Percentiles rank a stretch among this genome's conserved stretches.
These are phyloP conservation scores for Colletotrichum noveboracense DNA, from an alignment of 2,329 filamentous ascomycete species.

Conservation along the genomic window DNA sequence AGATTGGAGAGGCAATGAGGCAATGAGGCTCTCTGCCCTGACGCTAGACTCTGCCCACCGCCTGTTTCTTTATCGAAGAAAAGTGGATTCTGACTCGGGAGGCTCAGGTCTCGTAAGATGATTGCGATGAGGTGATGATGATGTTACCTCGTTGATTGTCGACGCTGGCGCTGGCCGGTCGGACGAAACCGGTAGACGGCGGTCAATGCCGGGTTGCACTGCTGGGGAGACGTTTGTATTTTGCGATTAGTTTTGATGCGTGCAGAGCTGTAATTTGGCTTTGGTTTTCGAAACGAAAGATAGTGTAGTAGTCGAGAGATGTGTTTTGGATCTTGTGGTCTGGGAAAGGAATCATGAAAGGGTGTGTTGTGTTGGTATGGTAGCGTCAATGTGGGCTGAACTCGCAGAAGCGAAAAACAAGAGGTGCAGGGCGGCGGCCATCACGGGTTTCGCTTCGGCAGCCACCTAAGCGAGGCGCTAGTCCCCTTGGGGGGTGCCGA, in stretches of 20 bases:
- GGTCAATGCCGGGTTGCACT: background rate
- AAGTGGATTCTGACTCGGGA: constrained; percentile 16
- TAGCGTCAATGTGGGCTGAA: background rate
- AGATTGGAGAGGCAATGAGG: background rate
- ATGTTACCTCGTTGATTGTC: background rate
- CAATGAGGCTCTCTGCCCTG: background rate
- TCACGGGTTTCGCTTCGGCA: background rate
- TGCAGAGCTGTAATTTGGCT: background rate
- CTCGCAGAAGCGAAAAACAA: constrained; percentile 6
- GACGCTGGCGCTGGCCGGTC: background rate
- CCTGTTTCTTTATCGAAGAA: background rate
- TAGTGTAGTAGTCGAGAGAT: accelerated
- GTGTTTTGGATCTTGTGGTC: background rate
- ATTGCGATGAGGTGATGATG: constrained; percentile 15
- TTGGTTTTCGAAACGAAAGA: background rate
- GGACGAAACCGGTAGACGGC: constrained; percentile 4
- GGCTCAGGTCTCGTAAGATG: constrained; percentile 11
- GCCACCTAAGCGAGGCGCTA: background rate
- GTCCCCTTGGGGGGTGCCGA: background rate
- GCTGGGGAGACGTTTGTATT: background rate
- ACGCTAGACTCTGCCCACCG: background rate
- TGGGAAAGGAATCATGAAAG: background rate
- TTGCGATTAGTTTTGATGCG: background rate
- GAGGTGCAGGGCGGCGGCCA: background rate
- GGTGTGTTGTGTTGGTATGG: background rate